Evolutionary conservation across 441 rosid genomes (phyloP), one percentile per base, ranked within the genome.

Genomic region (Syzygium syzygioides): DNA sequence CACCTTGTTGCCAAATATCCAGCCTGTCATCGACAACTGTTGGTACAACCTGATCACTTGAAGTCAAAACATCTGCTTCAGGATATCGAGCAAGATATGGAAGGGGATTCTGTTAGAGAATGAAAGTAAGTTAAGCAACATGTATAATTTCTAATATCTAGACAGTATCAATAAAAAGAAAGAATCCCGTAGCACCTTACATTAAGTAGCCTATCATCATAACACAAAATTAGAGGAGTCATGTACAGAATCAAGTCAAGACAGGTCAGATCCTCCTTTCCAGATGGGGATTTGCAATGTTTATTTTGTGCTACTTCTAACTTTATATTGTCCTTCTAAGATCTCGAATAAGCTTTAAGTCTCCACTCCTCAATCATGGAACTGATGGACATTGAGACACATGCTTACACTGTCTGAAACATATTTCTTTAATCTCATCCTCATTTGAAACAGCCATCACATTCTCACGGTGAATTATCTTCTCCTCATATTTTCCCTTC

Each of bases 1-100:
- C 92, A 98, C 99, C 99, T 95, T 96, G 96, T 92, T 96, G 98
- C 99, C 99, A 98, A 87, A 94, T 90, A 88, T 96, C 99, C 95
- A 98, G 93, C 85, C 99, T 96, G 92, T 98, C 99, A 92, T 98
- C 99, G 57, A 93, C 91, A 66, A 97, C 99, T n/a, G 99, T 98
- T 28, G 99, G 99, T 85, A 92, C 94, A 92, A 97, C 99, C 93
- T 95, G 98, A 92, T 98, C 99, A 68, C 95, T 98, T 90, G 99
- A 98, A 88, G 99, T 98, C 93, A 98, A 91, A 89, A 98, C 93
- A 93, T 98, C 99, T 91, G 99, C 99, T 85, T 95, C 97, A 85
- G 98, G 98, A 92, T 95, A 96, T 86, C 96, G 98, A 91, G 99
- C 98, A 93, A 98, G 93, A 93, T 96, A 98, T 68, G 99, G 99